A percentile compares a stretch with the other conserved stretches of the same genome.
Conservation (phyloP, 2,329 filamentous ascomycete species). For the Lasiodiplodia hormozganensis region DNA sequence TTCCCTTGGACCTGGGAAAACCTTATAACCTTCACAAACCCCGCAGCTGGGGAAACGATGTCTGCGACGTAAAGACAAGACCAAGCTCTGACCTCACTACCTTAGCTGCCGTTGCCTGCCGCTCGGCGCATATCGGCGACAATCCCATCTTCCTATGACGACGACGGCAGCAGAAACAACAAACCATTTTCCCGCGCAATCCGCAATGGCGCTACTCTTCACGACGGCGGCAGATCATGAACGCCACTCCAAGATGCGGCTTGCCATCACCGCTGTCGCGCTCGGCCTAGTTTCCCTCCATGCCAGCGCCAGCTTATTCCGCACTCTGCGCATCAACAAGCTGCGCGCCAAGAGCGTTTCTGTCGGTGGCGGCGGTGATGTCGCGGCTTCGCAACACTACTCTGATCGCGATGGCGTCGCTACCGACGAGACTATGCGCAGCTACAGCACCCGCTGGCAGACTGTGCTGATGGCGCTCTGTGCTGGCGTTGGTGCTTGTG, state of each 20-base stretch:
- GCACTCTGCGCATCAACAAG: constrained; percentile 17
- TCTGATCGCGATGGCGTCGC: constrained; percentile 23
- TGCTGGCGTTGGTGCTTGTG: background rate
- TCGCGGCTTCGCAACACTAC: background rate
- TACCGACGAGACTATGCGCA: constrained; percentile 5
- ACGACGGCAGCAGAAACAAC: background rate
- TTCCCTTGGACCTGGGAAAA: background rate
- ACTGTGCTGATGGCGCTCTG: background rate
- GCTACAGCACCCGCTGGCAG: constrained; percentile 23
- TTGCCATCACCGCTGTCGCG: constrained; percentile 3
- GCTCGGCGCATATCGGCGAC: background rate
- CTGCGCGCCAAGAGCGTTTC: constrained; percentile 1
- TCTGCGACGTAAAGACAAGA: background rate
- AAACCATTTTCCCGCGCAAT: background rate
- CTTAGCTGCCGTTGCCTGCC: background rate
- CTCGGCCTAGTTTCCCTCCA: constrained; percentile 15
- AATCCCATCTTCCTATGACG: background rate
- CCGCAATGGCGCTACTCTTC: background rate
- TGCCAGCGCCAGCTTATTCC: constrained; percentile 16
- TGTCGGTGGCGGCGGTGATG: background rate
- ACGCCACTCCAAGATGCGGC: background rate
- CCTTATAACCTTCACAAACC: background rate
- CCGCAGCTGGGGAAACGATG: background rate
- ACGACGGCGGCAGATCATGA: background rate
- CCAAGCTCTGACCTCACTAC: background rate